Evolutionary conservation across 495 filamentous ascomycete species (phyloP).

Genomic region (Penicillium atrosanguineum): DNA sequence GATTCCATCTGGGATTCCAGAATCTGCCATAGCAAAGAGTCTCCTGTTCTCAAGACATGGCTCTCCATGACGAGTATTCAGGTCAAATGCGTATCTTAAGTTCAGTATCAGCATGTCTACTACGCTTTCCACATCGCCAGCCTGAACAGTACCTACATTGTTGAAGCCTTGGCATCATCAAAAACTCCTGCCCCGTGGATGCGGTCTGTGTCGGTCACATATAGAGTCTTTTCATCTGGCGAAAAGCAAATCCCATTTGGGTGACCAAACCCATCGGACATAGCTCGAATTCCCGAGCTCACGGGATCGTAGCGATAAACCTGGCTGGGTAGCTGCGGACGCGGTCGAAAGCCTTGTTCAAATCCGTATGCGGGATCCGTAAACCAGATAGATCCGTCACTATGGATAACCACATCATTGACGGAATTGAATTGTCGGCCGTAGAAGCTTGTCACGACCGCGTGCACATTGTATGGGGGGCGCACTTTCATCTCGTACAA

Average conservation of each 20-base stretch:
- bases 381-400: constrained; percentile 59
- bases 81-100: constrained; percentile 31
- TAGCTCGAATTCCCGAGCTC: constrained; percentile 46
- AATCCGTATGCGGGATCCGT: constrained; percentile 63
- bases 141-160: constrained; percentile 18
- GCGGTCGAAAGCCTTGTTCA: constrained; percentile 55
- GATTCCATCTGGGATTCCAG: constrained; percentile 58
- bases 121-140: too few species aligned
- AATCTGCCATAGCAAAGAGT: constrained; percentile 56
- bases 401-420: constrained; percentile 54
- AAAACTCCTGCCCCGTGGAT: constrained; percentile 35
- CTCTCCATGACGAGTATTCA: constrained; percentile 14
- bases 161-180: constrained; percentile 15
- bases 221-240: constrained; percentile 48
- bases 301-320: constrained; percentile 53
- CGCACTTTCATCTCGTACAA: constrained; percentile 45
- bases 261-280: constrained; percentile 54
- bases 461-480: constrained; percentile 18
- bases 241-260: constrained; percentile 60
- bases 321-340: constrained; percentile 50
- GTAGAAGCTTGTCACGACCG: constrained; percentile 45
- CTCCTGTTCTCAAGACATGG: constrained; percentile 49
- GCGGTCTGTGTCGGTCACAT: constrained; percentile 56
- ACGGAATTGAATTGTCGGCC: constrained; percentile 61
- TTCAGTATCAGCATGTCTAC: neutral